Evolutionary conservation across 305 asterid species (phyloP), one percentile per base, ranked within the genome.

Genomic region (Andrographis paniculata): DNA sequence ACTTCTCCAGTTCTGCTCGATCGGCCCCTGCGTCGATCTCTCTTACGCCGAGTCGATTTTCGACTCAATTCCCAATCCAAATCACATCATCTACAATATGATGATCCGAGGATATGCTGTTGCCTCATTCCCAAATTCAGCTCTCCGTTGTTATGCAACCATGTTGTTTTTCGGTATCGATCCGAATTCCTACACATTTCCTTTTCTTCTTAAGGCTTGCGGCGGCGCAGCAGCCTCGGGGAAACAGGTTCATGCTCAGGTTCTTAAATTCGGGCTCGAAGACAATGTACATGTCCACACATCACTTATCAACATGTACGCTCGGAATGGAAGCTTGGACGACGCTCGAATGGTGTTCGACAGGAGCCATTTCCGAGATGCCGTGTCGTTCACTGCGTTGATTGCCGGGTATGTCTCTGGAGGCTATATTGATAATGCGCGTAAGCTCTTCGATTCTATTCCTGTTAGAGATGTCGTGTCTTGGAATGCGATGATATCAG

Each of bases 301-400:
- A 59, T 78, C 89, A 9, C 67, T 78, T 38, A 71, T 84, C 18
- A 69, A 66, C 61, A 76, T 80, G 84, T 78, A 84, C 48, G 77
- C 84, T 23, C 79, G 59, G 47, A 69, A 53, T 44, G 83, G 88
- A 49, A 68, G 62, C 37, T 54, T 80, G 22, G 67, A 57, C 28
- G 70, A 66, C 69, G 92, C 83, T 1, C 41, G 79, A 31, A 44
- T 50, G 66, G 75, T 78, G 78, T 84, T 84, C 58, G 84, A 78
- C 42, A 76, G 60, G 49, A 72, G 88, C 60, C 14, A 12, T 52
- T 50, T 56, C 3, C 67, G 83, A 61, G 93, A 84, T 64, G 82
- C 69, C 6, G 92, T 80, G 56, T 81, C 95, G 15, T 74, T 74
- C 48, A 81, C 93, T 5, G 83, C 95, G 6, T 65, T 80, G 58